These are phyloP conservation scores for Calocybe cyanea DNA, from an alignment of 768 basidiomycete species.

Conservation along the genomic window DNA sequence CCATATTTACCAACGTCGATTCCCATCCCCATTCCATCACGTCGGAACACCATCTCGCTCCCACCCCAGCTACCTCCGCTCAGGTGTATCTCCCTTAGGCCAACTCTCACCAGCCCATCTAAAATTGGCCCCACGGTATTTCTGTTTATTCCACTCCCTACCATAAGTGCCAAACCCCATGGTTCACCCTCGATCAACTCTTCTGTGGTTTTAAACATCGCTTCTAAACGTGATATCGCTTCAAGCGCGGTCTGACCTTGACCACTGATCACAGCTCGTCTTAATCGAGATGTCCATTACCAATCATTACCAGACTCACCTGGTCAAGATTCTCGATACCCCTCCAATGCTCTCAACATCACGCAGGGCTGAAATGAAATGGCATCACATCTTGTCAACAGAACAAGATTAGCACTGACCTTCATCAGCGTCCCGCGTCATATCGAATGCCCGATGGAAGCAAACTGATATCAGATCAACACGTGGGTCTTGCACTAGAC, in stretches of 20 bases:
- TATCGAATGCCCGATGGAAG: slow-evolving; percentile 78
- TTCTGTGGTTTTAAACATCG: slow-evolving; percentile 34
- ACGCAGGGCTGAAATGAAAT: slow-evolving; percentile 31
- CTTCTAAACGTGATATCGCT: slow-evolving; percentile 37
- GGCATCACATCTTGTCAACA: neutral
- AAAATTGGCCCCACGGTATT: slow-evolving; percentile 49
- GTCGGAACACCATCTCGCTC: slow-evolving; percentile 47
- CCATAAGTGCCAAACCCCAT: slow-evolving; percentile 52
- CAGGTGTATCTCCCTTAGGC: slow-evolving; percentile 67
- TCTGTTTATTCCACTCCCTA: slow-evolving; percentile 73
- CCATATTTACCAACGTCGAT: slow-evolving; percentile 32
- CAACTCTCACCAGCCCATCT: slow-evolving; percentile 46
- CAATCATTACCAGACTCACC: slow-evolving; percentile 36
- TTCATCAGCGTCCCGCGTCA: slow-evolving; percentile 52
- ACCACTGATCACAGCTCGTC: slow-evolving; percentile 37
- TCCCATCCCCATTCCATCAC: slow-evolving; percentile 68
- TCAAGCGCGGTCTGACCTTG: slow-evolving; percentile 40
- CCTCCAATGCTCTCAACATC: slow-evolving; percentile 56
- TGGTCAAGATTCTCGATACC: slow-evolving; percentile 75
- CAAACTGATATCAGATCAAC: slow-evolving; percentile 44
- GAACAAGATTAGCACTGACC: slow-evolving; percentile 31
- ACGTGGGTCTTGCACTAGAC: neutral
- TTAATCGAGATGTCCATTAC: neutral
- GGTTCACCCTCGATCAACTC: slow-evolving; percentile 32
- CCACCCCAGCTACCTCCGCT: slow-evolving; percentile 68